Evolutionary conservation across 2,329 filamentous ascomycete species (phyloP).

Genomic region (Arthrobotrys iridis): DNA sequence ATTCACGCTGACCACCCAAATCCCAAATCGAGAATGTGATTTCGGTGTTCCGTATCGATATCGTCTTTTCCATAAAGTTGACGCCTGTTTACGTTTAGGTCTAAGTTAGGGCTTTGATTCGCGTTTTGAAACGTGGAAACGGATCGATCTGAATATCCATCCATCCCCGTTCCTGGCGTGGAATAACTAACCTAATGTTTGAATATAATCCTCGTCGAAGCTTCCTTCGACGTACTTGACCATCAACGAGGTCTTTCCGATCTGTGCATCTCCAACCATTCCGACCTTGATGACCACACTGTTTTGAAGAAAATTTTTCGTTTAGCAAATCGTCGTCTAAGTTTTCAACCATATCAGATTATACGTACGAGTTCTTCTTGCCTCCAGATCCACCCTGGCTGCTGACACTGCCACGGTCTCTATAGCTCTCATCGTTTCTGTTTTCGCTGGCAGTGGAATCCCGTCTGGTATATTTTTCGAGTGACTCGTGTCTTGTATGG

Average conservation of each 20-base stretch:
- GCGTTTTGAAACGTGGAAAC: conserved; percentile 1
- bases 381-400: conserved; percentile 43
- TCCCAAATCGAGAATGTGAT: conserved; percentile 99
- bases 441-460: conserved; percentile 46
- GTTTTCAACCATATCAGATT: background rate
- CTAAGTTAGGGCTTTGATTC: conserved; percentile 21
- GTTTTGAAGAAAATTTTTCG: conserved; percentile 10
- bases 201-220: conserved; percentile 99
- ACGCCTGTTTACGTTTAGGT: conserved; percentile 70
- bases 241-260: conserved; percentile 99
- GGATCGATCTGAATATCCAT: background rate
- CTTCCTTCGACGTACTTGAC: conserved; percentile 99
- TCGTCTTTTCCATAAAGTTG: conserved; percentile 99
- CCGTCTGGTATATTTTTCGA: conserved; percentile 52
- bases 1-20: conserved; percentile 94
- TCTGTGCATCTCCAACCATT: conserved; percentile 99
- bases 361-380: conserved; percentile 54
- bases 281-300: conserved; percentile 98
- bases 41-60: conserved; percentile 98
- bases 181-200: conserved; percentile 77
- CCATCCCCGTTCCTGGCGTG: background rate
- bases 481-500: conserved; percentile 54
- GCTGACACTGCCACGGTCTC: conserved; percentile 48
- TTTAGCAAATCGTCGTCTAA: background rate
- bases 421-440: conserved; percentile 49